Percentiles rank a stretch among this genome's conserved stretches.
Evolutionary conservation across 129 eudicot species (phyloP).

Genomic region (Kitagawia praeruptora): DNA sequence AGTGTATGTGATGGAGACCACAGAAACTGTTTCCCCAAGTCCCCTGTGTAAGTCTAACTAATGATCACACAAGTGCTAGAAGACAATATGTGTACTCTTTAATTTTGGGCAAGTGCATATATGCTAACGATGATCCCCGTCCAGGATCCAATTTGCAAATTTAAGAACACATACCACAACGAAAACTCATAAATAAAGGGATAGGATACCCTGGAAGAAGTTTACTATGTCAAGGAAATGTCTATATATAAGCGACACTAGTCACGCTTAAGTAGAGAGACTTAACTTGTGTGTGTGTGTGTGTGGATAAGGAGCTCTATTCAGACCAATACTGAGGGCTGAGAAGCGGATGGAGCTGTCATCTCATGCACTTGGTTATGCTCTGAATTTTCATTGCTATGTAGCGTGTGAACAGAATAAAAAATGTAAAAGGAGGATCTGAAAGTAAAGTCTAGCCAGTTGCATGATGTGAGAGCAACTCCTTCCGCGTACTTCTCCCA

Average conservation of each 20-base stretch:
- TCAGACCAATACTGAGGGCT: slow-evolving; percentile 40
- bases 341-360: slow-evolving; percentile 50
- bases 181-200: background rate
- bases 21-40: background rate
- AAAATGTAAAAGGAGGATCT: background rate
- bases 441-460: slow-evolving; percentile 20
- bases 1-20: background rate
- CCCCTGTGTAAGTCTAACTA: background rate
- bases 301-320: slow-evolving; percentile 27
- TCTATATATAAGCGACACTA: background rate
- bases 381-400: slow-evolving; percentile 12
- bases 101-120: background rate
- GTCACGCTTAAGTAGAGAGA: background rate
- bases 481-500: slow-evolving; percentile 30
- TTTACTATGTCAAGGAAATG: background rate
- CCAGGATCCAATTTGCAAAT: background rate
- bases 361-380: slow-evolving; percentile 37
- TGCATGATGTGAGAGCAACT: slow-evolving; percentile 49
- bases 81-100: background rate
- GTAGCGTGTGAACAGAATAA: no score
- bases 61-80: background rate
- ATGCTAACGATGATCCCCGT: background rate
- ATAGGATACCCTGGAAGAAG: background rate
- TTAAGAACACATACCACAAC: background rate
- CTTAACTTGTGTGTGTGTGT: background rate